These are phyloP conservation scores for Zygotorulaspora florentina DNA, from an alignment of 805 yeast genomes.

Conservation along the genomic window DNA sequence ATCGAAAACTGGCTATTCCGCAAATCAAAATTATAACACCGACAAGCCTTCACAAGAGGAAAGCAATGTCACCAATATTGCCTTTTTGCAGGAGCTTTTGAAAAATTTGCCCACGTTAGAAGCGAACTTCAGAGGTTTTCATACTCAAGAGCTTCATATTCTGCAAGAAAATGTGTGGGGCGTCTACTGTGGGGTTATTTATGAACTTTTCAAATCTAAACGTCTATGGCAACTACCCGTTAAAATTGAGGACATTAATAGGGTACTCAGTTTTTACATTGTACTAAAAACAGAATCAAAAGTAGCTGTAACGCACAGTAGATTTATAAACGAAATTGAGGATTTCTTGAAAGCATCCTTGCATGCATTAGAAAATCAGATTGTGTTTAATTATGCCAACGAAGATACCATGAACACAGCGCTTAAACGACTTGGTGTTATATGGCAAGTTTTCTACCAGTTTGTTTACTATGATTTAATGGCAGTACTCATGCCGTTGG, in stretches of 20 bases:
- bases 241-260: conserved; percentile 30
- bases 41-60: conserved; percentile 20
- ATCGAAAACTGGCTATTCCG: conserved; percentile 27
- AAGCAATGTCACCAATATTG: conserved; percentile 13
- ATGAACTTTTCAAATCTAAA: conserved; percentile 29
- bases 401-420: conserved; percentile 37
- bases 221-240: conserved; percentile 33
- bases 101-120: conserved; percentile 32
- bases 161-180: conserved; percentile 33
- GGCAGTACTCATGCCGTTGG: conserved; percentile 58
- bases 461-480: conserved; percentile 54
- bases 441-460: conserved; percentile 58
- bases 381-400: conserved; percentile 33
- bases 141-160: conserved; percentile 28
- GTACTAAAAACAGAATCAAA: conserved; percentile 27
- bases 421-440: conserved; percentile 36
- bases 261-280: conserved; percentile 28
- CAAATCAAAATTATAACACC: conserved; percentile 15
- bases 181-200: conserved; percentile 27
- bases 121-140: conserved; percentile 30
- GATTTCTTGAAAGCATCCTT: conserved; percentile 36
- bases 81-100: conserved; percentile 31
- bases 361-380: conserved; percentile 37
- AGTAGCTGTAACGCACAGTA: conserved; percentile 23
- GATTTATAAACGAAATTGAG: conserved; percentile 27